Base-by-base conservation (phyloP, 257 asterid genomes). In the Paraleonurus japonicus region DNA sequence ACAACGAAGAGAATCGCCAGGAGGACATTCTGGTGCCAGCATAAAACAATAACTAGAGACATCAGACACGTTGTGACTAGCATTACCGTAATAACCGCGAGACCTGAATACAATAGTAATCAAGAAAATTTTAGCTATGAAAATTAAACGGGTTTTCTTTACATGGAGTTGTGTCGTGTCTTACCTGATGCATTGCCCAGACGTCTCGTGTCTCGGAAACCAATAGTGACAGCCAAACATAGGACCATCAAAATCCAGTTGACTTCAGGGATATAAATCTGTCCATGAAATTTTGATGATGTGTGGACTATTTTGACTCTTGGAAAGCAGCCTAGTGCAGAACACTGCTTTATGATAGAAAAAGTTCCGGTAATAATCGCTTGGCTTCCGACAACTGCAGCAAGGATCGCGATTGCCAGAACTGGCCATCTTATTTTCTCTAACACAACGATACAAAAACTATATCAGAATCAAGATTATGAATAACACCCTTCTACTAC, bases 341-440 rank as follows among this genome's bases (percentile, higher is more conserved):
- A 88, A 76, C 98, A 92, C 72, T 92, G 98, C 77, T 92, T 92
- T 71, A 92, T 89, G 43, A 92, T 89, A 0, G 98, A 92, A 71
- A 92, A 92, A 2, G 98, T 88, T 79, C 96, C 98, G 0, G 98
- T 92, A 15, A 92, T 92, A 43, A 92, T 84, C 66, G 98, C 96
- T 80, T 92, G 98, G 85, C 98, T 92, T 72, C 98, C 98, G 1
- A 88, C 96, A 1, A 92, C 96, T 28, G 98, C 95, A 66, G 98
- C 98, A 37, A 92, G 90, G 69, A 92, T 81, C 20, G 98, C 98
- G 33, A 92, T 85, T 68, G 81, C 96, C 63, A 89, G 79, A 78
- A 89, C 96, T 0, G 98, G 98, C 98, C 95, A 88, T 77, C 96
- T 81, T 70, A 92, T 35, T 58, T 79, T 82, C 76, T 81, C 88